phyloP scores from a whole-genome alignment of 345 rosid species.

The Eucalyptus decipiens region DNA sequence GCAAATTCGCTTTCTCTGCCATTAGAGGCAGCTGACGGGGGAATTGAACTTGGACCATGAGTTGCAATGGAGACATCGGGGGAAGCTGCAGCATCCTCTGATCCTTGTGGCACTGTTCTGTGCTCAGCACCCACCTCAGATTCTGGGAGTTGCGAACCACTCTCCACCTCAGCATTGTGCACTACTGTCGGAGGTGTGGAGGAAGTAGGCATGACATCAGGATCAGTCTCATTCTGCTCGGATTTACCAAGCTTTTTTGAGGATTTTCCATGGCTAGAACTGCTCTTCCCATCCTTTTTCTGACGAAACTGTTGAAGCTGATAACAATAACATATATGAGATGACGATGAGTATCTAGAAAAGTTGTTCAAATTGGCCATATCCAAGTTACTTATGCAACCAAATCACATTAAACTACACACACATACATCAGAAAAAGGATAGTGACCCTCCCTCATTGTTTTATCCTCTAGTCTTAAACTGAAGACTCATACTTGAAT shows the following conservation, averaged over 20 bases:
- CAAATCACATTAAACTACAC: background rate
- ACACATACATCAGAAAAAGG: background rate
- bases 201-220: slow-evolving; percentile 16
- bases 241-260: slow-evolving; percentile 49
- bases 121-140: background rate
- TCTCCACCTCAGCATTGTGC: slow-evolving; percentile 24
- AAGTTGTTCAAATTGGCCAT: background rate
- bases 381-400: background rate
- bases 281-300: slow-evolving; percentile 73
- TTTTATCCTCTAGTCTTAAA: background rate
- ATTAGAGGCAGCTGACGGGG: background rate
- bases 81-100: background rate
- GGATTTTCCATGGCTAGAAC: slow-evolving; percentile 65
- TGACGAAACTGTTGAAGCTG: slow-evolving; percentile 98
- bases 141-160: background rate
- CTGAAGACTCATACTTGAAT: background rate
- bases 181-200: slow-evolving; percentile 3
- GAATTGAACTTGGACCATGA: background rate
- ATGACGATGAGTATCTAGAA: background rate
- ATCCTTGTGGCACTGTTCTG: background rate
- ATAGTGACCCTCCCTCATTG: background rate
- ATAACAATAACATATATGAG: background rate
- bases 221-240: slow-evolving; percentile 42
- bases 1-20: background rate
- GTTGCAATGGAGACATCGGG: background rate